A percentile compares a stretch with the other conserved stretches of the same genome.
phyloP scores from a whole-genome alignment of 2,329 filamentous ascomycete species.

The Fusarium guadeloupense region DNA sequence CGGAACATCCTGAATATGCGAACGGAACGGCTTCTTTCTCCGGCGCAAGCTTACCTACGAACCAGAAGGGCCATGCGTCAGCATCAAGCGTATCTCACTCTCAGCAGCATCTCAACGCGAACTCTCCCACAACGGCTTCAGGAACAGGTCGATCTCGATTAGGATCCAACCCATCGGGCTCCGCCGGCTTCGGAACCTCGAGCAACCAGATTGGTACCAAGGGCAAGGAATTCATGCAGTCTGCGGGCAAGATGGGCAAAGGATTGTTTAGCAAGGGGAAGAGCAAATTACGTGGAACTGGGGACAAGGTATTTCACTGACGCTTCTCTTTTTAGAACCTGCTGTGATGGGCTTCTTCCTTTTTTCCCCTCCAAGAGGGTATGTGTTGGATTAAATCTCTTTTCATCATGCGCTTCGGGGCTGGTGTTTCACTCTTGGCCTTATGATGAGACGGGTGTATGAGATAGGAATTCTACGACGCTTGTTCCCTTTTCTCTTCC shows the following conservation, averaged over 20 bases:
- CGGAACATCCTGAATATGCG: conserved; percentile 59
- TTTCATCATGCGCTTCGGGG: conserved; percentile 44
- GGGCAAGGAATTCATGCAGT: conserved; percentile 88
- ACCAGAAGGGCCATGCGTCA: conserved; percentile 32
- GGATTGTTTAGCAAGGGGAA: conserved; percentile 91
- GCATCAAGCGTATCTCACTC: conserved; percentile 39
- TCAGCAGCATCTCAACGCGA: conserved; percentile 61
- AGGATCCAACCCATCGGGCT: conserved; percentile 52
- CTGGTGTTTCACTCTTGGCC: conserved; percentile 45
- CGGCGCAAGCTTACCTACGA: conserved; percentile 20
- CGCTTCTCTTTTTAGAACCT: conserved; percentile 49
- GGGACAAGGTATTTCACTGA: conserved; percentile 90
- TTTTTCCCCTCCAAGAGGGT: conserved; percentile 36
- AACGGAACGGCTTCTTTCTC: conserved; percentile 48
- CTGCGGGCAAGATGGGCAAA: conserved; percentile 88
- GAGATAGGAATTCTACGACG: conserved; percentile 56
- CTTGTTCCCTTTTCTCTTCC: conserved; percentile 43
- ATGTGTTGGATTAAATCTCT: conserved; percentile 45
- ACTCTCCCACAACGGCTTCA: conserved; percentile 42
- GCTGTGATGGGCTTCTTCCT: conserved; percentile 42
- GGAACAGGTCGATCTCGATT: conserved; percentile 50
- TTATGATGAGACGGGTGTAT: conserved; percentile 50
- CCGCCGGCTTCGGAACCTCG: conserved; percentile 62
- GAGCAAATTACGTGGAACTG: conserved; percentile 77
- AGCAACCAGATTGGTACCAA: conserved; percentile 77